Conservation (phyloP, 1,284 basidiomycete species). For the Earliella scabrosa region DNA sequence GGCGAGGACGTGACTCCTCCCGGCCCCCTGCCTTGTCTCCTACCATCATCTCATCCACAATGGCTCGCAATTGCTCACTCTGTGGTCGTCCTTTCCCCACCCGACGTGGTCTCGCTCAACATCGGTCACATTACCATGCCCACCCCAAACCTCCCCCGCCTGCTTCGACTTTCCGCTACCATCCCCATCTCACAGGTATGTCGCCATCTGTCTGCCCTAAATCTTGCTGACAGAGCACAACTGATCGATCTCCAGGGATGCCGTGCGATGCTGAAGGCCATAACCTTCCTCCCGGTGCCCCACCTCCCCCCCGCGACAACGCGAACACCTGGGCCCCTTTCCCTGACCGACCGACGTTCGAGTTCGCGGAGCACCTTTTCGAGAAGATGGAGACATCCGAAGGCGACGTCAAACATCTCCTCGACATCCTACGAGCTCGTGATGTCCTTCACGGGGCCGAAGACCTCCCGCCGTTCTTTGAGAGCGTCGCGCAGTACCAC, state of each 20-base stretch:
- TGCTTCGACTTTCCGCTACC: too few relatives aligned
- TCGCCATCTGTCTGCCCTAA: too few relatives aligned
- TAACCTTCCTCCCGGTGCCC: constrained; percentile 1
- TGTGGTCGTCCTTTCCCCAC: too few relatives aligned
- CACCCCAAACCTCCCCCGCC: too few relatives aligned
- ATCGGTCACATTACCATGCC: too few relatives aligned
- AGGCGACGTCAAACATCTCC: constrained; percentile 10
- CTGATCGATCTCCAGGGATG: neutral
- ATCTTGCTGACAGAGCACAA: too few relatives aligned
- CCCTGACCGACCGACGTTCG: constrained; percentile 4
- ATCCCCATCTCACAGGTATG: neutral
- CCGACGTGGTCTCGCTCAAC: too few relatives aligned
- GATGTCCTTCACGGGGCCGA: neutral
- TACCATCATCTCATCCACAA: too few relatives aligned
- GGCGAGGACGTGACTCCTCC: too few relatives aligned
- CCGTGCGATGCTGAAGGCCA: constrained; percentile 13
- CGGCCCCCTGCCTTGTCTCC: too few relatives aligned
- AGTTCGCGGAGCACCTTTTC: constrained; percentile 13
- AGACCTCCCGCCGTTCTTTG: neutral
- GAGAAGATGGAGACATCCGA: constrained; percentile 6
- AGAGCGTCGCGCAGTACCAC: constrained; percentile 8
- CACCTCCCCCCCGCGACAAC: constrained; percentile 4
- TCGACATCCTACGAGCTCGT: neutral
- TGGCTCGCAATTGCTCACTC: too few relatives aligned
- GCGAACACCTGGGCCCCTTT: constrained; percentile 12